A percentile compares a stretch with the other conserved stretches of the same genome.
phyloP scores from a whole-genome alignment of 331 rosid genomes.

The Rosa hybrid region DNA sequence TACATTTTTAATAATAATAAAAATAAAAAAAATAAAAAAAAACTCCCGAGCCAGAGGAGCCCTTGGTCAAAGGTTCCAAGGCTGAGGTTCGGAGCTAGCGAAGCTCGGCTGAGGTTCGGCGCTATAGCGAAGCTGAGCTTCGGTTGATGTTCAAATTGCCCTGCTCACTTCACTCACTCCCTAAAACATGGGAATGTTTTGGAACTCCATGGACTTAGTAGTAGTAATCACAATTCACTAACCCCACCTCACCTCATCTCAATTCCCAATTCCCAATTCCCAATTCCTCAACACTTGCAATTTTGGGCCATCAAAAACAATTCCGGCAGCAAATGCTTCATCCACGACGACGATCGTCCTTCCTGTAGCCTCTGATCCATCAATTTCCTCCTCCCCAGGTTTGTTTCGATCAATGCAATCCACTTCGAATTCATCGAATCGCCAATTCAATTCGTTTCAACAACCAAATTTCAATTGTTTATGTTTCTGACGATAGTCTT shows the following conservation, averaged over 20 bases:
- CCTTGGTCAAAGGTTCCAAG: neutral
- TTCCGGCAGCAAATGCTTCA: neutral
- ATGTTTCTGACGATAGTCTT: conserved; percentile 9
- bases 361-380: neutral
- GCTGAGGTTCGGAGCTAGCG: neutral
- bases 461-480: neutral
- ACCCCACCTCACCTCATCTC: too few relatives aligned
- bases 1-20: too few relatives aligned
- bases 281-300: too few relatives aligned
- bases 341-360: neutral
- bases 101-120: neutral
- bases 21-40: too few relatives aligned
- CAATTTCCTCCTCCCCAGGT: neutral
- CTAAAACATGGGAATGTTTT: neutral
- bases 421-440: conserved; percentile 16
- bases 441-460: neutral
- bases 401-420: conserved; percentile 34
- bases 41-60: too few relatives aligned
- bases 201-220: neutral
- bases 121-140: conserved; percentile 11
- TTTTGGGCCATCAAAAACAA: neutral
- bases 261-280: too few relatives aligned
- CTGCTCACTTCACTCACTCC: neutral
- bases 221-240: neutral
- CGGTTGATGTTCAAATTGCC: conserved; percentile 18